Conservation (phyloP, 2,329 filamentous ascomycete species). For the Dactylellina sp. region DNA sequence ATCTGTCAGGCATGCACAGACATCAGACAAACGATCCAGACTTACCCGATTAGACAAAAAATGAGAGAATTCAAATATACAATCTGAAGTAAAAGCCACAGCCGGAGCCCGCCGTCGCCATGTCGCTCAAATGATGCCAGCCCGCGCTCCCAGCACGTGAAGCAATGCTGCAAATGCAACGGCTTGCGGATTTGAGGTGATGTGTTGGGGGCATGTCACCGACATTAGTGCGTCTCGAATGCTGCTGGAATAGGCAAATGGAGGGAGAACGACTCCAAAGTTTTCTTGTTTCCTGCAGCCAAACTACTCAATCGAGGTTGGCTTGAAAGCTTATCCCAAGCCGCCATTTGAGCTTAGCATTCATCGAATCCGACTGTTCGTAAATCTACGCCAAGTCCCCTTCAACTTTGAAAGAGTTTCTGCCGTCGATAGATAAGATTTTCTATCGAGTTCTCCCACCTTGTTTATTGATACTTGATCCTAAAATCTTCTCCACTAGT, state of each 20-base stretch:
- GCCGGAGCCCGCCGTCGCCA: conserved; percentile 33
- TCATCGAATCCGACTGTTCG: conserved; percentile 8
- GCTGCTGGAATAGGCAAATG: conserved; percentile 34
- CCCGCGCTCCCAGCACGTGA: conserved; percentile 31
- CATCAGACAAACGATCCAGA: not conserved
- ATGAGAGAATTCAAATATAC: conserved; percentile 6
- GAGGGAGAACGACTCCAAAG: conserved; percentile 7
- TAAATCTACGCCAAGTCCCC: conserved; percentile 32
- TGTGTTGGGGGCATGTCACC: conserved; percentile 26
- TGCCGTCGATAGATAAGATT: not conserved
- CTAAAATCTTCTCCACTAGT: conserved; percentile 8
- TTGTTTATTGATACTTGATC: conserved; percentile 15
- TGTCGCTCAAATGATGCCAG: not conserved
- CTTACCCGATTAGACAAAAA: conserved; percentile 25
- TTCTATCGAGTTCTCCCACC: conserved; percentile 6
- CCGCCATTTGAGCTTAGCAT: conserved; percentile 5
- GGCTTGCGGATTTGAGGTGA: conserved; percentile 19
- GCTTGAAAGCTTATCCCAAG: conserved; percentile 33
- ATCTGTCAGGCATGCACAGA: not conserved
- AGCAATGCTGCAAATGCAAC: conserved; percentile 18
- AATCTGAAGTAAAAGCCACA: conserved; percentile 15
- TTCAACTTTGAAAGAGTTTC: not conserved
- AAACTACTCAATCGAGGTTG: conserved; percentile 25
- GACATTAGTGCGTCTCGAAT: conserved; percentile 51
- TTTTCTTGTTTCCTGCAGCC: conserved; percentile 28